Base-by-base conservation (phyloP, 2,329 filamentous ascomycete species). In the Aspergillus unguis region DNA sequence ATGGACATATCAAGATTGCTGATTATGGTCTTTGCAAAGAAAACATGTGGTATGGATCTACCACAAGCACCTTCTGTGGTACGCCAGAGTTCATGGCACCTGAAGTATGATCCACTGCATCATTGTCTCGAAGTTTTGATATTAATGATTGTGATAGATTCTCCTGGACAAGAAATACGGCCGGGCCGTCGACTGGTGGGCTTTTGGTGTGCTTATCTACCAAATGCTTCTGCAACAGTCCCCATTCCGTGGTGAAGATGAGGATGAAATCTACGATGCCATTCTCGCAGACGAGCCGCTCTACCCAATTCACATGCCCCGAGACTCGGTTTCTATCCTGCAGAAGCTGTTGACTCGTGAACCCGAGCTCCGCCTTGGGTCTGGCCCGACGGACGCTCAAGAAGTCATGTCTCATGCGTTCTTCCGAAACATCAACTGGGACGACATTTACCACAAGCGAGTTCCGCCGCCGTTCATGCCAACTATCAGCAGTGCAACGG, bases 31-130 rank as follows among this genome's bases (percentile, higher is more conserved):
- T 99, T 44, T 99, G 95, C 78, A 99, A 99, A 75, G 94, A 99
- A 70, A 92, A 99, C 64, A 99, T 99, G 94, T 99, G 92, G 92
- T 99, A 95, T 69, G 91, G 91, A 40, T 92, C 89, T 51, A 96
- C 89, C 2, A 99, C 94, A 0, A 92, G 92, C 75, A 99, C 94
- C 6, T 99, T 99, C 78, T 99, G 94, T 70, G 94, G 94, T 72
- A 99, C 94, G n/a, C 94, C 94, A 11, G 94, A 99, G 70, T 99
- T 99, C 62, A 99, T 99, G 94, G 94, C 94, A 6, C 94, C 94
- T 6, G 94, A 99, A 80, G 90, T 95, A 80, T 65, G 78, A 35
- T 66, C 28, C 17, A 49, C 11, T 41, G 6, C 43, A 10, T 35
- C 26, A 35, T 38, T 6, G 26, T 37, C 23, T 9, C 9, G 23